Base-by-base conservation (phyloP, 176 grass and related monocot species). In the Puya raimondii region DNA sequence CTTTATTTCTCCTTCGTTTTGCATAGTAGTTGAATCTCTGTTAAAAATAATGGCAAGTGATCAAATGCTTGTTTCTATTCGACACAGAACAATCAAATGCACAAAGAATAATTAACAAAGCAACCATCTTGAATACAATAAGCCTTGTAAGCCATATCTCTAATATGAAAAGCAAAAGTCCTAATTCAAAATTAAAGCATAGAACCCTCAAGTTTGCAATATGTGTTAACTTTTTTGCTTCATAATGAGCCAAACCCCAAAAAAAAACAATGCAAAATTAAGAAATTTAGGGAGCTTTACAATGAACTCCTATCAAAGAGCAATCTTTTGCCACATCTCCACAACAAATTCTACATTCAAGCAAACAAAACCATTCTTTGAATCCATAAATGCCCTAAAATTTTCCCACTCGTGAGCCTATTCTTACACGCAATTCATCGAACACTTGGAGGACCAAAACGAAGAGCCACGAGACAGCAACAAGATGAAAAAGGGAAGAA, bases 11-110 rank as follows among this genome's bases (percentile, higher is more conserved):
- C 72, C 71, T 90, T 70, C 68, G 77, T 54, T 88, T 91, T 52
- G 65, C 77, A 59, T 92, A 90, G 74, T 77, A 79, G 75, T 77
- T 92, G 79, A 96, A 96, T 78, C 84, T 85, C 89, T 92, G 79
- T 10, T 27, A 67, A 64, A 26, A 33, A 25, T 47, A 29, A 86
- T 64, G 70, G 53, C 27, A 68, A 73, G 64, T 76, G 63, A 64
- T 23, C 57, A 26, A 61, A 56, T 4, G 48, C 42, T 85, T 25
- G 25, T 23, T 66, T 72, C 53, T 48, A 0, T 48, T 22, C 0
- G 22, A 70, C 47, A 18, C 9, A 10, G 68, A 22, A 27, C 2
- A 22, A 57, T 77, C 22, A 17, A 20, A 51, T 4, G 12, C 23
- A 64, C 23, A 7, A 84, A 66, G 59, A 58, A 81, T 25, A 23